These are phyloP conservation scores for Talaromyces rugulosus DNA, from an alignment of 2,329 filamentous ascomycete genomes.

Conservation along the genomic window DNA sequence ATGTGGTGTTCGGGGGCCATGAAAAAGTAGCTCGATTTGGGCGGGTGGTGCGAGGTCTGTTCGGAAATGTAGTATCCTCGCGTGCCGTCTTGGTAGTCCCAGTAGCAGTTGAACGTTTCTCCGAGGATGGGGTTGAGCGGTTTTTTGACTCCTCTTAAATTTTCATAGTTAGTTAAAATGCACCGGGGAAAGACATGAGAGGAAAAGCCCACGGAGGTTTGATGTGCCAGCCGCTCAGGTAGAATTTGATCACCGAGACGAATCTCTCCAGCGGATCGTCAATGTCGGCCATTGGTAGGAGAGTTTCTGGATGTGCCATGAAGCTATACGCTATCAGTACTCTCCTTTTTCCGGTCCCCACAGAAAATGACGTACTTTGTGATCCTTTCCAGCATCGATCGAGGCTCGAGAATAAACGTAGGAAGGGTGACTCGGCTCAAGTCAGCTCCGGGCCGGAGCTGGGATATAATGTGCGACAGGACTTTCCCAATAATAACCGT, in stretches of 20 bases:
- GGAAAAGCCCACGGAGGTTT: conserved; percentile 69
- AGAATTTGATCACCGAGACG: conserved; percentile 94
- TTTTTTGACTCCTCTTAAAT: conserved; percentile 85
- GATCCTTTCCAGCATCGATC: conserved; percentile 97
- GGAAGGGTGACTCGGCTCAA: conserved; percentile 90
- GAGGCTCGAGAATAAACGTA: conserved; percentile 95
- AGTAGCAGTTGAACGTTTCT: conserved; percentile 92
- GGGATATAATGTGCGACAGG: conserved; percentile 93
- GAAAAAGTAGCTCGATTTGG: conserved; percentile 99
- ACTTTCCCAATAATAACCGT: conserved; percentile 51
- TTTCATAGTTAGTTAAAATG: conserved; percentile 1
- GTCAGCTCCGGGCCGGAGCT: conserved; percentile 91
- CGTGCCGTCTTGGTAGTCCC: conserved; percentile 82
- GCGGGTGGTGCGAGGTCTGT: conserved; percentile 96
- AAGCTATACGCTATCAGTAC: conserved; percentile 58
- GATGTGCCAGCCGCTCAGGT: conserved; percentile 97
- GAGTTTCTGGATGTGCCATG: conserved; percentile 97
- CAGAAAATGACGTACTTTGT: conserved; percentile 70
- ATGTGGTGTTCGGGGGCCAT: conserved; percentile 93
- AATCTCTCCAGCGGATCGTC: conserved; percentile 89
- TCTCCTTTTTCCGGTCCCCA: background rate
- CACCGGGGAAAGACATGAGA: background rate
- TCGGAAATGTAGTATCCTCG: conserved; percentile 94
- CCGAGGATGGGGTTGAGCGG: conserved; percentile 94
- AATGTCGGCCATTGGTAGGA: conserved; percentile 79